Percentiles rank a stretch among this genome's conserved stretches.
Evolutionary conservation across 1,139 yeast genomes (phyloP).

Genomic region (Candida neerlandica): DNA sequence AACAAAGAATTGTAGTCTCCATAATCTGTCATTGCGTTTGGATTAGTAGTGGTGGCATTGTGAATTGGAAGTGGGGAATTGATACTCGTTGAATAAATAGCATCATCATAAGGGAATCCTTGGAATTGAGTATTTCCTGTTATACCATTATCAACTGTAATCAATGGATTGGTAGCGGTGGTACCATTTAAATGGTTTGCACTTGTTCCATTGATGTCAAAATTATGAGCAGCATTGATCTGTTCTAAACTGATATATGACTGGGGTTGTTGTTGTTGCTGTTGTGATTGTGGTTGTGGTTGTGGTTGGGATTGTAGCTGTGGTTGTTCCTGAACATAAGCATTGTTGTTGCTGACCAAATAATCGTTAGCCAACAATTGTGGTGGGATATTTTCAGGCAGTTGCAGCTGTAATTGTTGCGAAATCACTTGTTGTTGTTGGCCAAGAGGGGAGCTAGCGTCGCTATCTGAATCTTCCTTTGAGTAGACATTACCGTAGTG

Average conservation of each 20-base stretch:
- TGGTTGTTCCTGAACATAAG: not conserved
- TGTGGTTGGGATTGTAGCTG: not conserved
- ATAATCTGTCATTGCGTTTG: constrained; percentile 10
- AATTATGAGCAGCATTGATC: constrained; percentile 15
- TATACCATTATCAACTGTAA: constrained; percentile 5
- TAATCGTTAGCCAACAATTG: constrained; percentile 3
- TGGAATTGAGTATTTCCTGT: constrained; percentile 9
- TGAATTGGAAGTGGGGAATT: constrained; percentile 14
- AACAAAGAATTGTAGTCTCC: constrained; percentile 17
- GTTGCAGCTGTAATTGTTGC: constrained; percentile 8
- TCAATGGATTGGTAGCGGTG: not conserved
- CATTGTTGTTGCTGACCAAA: not conserved
- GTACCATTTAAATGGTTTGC: constrained; percentile 1
- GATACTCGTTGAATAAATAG: constrained; percentile 19
- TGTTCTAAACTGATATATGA: constrained; percentile 19
- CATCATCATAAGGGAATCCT: constrained; percentile 28
- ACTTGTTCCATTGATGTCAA: constrained; percentile 4
- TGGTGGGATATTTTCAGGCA: constrained; percentile 5
- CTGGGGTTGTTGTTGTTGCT: constrained; percentile 12
- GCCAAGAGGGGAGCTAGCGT: constrained; percentile 7
- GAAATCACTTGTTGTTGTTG: constrained; percentile 2
- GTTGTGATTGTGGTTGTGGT: not conserved
- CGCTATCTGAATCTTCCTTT: constrained; percentile 15
- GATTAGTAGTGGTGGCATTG: not conserved
- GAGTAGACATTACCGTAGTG: constrained; percentile 31